Evolutionary conservation across 495 filamentous ascomycete species (phyloP), one percentile per base, ranked within the genome.

Genomic region (Daldinia concentrica): DNA sequence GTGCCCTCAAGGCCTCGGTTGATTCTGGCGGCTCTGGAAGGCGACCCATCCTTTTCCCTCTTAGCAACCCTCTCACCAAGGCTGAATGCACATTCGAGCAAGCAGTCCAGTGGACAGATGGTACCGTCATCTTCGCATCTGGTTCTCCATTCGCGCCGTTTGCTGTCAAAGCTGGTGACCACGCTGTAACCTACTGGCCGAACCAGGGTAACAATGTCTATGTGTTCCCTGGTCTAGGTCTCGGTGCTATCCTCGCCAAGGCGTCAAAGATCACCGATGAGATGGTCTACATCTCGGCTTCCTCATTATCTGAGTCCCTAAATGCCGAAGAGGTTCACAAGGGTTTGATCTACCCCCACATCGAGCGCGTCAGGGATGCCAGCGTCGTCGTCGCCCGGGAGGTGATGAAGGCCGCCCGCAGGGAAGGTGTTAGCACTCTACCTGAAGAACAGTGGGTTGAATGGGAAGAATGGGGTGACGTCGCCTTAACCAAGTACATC

Each of bases 21-120:
- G 86, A 87, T 66, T 80, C 83, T 22, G 92, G 91, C 43, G 87
- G 92, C 69, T 88, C 92, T 77, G 93, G 93, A 81, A 86, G 91
- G 39, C 81, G 86, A 68, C 93, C 94, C 71, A 94, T 97, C 79
- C 89, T 97, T 76, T 97, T 97, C 87, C 94, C 94, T 45, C 89
- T 97, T 24, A 93, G 91, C 79, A 99, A 99, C 85, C 95, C 95
- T 29, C 91, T 92, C 36, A 92, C 89, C 81, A 97, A 98, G 83
- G 95, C 94, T 36, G 95, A 99, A 82, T 99, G 95, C 82, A 97
- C 95, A 27, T 98, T 92, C 73, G 94, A 96, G 84, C 90, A 93
- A 76, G 94, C 94, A 22, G 84, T 98, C 74, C 88, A 86, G 63
- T 87, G 93, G 88, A 98, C 95, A 27, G 90, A 97, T 57, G 94